These are phyloP conservation scores for Annulohypoxylon moriforme DNA, from an alignment of 495 filamentous ascomycete species.

Conservation along the genomic window DNA sequence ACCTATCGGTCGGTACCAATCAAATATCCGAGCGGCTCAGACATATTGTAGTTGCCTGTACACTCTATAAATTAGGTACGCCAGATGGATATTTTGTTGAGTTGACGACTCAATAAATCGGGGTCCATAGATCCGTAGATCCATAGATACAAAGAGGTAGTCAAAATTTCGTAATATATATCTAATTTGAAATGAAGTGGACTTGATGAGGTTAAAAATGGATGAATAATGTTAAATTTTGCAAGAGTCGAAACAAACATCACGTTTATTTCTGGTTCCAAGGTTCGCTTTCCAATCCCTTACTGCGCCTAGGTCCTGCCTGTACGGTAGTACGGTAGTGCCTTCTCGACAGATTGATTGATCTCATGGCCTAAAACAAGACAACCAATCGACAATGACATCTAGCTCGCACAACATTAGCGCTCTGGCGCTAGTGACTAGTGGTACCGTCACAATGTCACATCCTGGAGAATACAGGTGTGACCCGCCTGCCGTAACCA, in stretches of 20 bases:
- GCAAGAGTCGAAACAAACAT: neutral
- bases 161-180: too few relatives aligned
- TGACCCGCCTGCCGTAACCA: neutral
- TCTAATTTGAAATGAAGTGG: neutral
- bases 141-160: too few relatives aligned
- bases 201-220: neutral
- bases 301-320: too few relatives aligned
- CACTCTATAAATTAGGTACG: neutral
- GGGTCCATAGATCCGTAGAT: too few relatives aligned
- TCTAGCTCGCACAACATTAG: neutral
- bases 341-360: neutral
- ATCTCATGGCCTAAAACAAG: neutral
- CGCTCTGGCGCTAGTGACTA: conserved; percentile 5
- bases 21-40: neutral
- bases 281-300: neutral
- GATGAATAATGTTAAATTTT: neutral
- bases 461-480: neutral
- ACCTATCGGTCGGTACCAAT: neutral
- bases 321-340: neutral
- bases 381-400: neutral
- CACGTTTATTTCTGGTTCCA: neutral
- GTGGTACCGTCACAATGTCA: neutral
- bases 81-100: neutral
- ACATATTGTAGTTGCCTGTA: neutral
- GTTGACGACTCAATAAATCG: too few relatives aligned